Conservation (phyloP, 257 asterid species). For the Linaria vulgaris region DNA sequence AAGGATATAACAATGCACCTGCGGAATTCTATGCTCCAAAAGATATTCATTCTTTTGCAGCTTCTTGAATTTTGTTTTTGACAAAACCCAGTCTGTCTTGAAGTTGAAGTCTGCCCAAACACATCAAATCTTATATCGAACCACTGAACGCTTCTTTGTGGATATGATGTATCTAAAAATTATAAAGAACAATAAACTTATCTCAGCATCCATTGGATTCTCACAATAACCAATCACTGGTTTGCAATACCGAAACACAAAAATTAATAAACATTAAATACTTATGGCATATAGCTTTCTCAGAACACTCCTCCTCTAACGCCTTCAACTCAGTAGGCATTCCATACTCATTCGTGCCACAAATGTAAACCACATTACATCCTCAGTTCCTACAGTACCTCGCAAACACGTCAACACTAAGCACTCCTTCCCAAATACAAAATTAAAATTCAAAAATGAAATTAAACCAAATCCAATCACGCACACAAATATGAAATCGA, state of each 20-base stretch:
- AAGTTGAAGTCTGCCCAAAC: slow-evolving; percentile 90
- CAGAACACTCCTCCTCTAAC: slow-evolving; percentile 82
- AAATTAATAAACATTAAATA: slow-evolving; percentile 28
- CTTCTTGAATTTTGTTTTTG: slow-evolving; percentile 74
- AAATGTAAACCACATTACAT: slow-evolving; percentile 67
- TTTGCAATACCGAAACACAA: slow-evolving; percentile 22
- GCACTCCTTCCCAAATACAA: slow-evolving; percentile 60
- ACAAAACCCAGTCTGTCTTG: slow-evolving; percentile 84
- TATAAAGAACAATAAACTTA: slow-evolving; percentile 14
- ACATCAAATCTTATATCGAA: slow-evolving; percentile 80
- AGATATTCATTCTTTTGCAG: slow-evolving; percentile 71
- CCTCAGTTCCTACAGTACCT: slow-evolving; percentile 87
- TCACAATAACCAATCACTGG: not conserved
- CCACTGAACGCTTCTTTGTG: slow-evolving; percentile 81
- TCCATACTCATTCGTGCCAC: slow-evolving; percentile 98
- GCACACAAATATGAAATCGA: too few relatives aligned
- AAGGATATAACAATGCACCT: slow-evolving; percentile 43
- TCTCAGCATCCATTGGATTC: too few relatives aligned
- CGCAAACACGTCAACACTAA: slow-evolving; percentile 96
- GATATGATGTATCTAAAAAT: slow-evolving; percentile 75
- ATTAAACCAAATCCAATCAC: not conserved
- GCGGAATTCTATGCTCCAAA: slow-evolving; percentile 74
- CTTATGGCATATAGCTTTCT: slow-evolving; percentile 91
- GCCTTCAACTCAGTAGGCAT: slow-evolving; percentile 98
- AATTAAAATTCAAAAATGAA: slow-evolving; percentile 1